Conservation (phyloP, 257 asterid genomes). For the Mentha longifolia region DNA sequence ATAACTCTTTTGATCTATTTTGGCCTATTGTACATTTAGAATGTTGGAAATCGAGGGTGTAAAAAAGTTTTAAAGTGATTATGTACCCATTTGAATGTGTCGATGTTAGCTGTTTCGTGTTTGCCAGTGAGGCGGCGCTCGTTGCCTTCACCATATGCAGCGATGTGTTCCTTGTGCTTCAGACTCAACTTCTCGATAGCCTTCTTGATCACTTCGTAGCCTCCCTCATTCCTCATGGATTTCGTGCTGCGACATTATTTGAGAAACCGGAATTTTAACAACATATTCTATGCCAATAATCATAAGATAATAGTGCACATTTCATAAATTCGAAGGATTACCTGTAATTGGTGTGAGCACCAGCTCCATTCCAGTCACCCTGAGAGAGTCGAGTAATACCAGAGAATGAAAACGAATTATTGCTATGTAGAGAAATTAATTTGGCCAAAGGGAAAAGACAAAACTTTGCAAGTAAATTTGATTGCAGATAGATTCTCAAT, state of each 20-base stretch:
- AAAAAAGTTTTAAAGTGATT: neutral
- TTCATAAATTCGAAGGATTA: neutral
- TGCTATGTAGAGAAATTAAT: neutral
- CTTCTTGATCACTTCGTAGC: conserved; percentile 75
- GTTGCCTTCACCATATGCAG: conserved; percentile 95
- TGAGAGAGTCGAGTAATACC: conserved; percentile 24
- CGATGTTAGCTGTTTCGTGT: conserved; percentile 84
- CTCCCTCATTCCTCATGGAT: conserved; percentile 85
- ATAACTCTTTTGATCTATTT: neutral
- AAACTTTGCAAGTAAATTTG: neutral
- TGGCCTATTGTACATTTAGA: neutral
- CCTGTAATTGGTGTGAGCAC: conserved; percentile 96
- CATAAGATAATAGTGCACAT: neutral
- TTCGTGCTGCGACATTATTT: conserved; percentile 60
- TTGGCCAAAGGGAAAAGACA: neutral
- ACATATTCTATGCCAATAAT: neutral
- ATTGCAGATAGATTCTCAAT: neutral
- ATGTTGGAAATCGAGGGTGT: neutral
- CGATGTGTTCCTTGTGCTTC: conserved; percentile 90
- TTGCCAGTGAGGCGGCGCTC: conserved; percentile 94
- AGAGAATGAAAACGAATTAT: neutral
- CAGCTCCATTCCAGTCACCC: conserved; percentile 99
- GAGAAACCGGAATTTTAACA: neutral
- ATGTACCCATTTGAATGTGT: conserved; percentile 78
- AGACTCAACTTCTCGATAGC: conserved; percentile 77